Evolutionary conservation across 768 basidiomycete species (phyloP).

Genomic region (Pulveroboletus sp.): DNA sequence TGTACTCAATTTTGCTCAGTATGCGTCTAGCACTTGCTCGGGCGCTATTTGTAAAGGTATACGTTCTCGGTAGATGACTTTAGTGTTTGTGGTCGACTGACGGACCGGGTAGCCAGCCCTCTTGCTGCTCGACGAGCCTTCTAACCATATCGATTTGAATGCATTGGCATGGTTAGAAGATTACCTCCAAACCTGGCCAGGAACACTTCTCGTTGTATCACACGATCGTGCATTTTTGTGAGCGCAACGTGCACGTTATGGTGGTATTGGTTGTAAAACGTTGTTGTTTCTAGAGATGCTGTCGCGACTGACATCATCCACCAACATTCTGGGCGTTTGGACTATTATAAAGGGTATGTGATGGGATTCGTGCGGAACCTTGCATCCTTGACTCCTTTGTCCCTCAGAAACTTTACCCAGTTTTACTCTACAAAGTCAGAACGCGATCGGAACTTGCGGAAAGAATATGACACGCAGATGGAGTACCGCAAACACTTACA

Average conservation of each 20-base stretch:
- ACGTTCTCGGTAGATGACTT: neutral
- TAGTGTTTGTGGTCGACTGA: slow-evolving; percentile 5
- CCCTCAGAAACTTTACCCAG: slow-evolving; percentile 85
- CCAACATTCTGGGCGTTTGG: slow-evolving; percentile 87
- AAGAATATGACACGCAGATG: slow-evolving; percentile 96
- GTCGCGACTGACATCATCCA: slow-evolving; percentile 99
- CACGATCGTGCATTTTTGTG: slow-evolving; percentile 97
- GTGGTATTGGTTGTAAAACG: neutral
- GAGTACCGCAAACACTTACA: slow-evolving; percentile 93
- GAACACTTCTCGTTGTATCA: slow-evolving; percentile 93
- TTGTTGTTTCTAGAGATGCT: slow-evolving; percentile 58
- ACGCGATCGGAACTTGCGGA: slow-evolving; percentile 83
- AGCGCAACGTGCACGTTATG: slow-evolving; percentile 17
- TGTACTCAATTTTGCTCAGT: slow-evolving; percentile 36
- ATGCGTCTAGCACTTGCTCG: slow-evolving; percentile 96
- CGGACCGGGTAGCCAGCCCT: slow-evolving; percentile 56
- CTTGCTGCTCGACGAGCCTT: slow-evolving; percentile 88
- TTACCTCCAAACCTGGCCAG: slow-evolving; percentile 92
- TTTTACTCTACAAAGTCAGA: slow-evolving; percentile 99
- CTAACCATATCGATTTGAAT: slow-evolving; percentile 96
- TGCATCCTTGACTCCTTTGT: slow-evolving; percentile 5
- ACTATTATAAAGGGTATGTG: slow-evolving; percentile 92
- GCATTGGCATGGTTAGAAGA: slow-evolving; percentile 98
- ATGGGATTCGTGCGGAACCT: neutral
- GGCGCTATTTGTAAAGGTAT: slow-evolving; percentile 92